Evolutionary conservation across 306 rosid genomes (phyloP).

Genomic region (Sicyos edulis): DNA sequence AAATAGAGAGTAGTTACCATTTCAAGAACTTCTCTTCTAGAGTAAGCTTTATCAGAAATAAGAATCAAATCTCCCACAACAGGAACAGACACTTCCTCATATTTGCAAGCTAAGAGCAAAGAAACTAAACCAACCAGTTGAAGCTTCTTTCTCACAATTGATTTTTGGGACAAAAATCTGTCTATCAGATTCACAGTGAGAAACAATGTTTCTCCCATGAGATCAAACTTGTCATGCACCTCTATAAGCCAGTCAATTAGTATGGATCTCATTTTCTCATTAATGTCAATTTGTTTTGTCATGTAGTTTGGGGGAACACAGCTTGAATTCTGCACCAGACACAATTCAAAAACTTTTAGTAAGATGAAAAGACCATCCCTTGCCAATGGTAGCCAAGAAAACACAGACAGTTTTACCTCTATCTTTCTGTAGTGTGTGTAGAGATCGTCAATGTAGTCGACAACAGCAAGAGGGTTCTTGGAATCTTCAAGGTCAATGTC

Average conservation of each 20-base stretch:
- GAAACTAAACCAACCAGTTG: slow-evolving; percentile 95
- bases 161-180: slow-evolving; percentile 59
- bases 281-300: slow-evolving; percentile 71
- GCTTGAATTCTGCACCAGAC: slow-evolving; percentile 46
- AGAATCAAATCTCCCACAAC: slow-evolving; percentile 77
- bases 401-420: slow-evolving; percentile 47
- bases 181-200: slow-evolving; percentile 75
- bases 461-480: slow-evolving; percentile 66
- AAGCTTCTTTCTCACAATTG: slow-evolving; percentile 79
- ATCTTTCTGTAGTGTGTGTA: slow-evolving; percentile 53
- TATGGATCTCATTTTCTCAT: slow-evolving; percentile 94
- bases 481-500: slow-evolving; percentile 70
- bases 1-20: slow-evolving; percentile 39
- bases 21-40: slow-evolving; percentile 69
- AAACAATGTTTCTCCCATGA: slow-evolving; percentile 83
- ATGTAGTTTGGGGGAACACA: slow-evolving; percentile 63
- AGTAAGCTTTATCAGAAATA: slow-evolving; percentile 85
- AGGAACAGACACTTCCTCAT: slow-evolving; percentile 94
- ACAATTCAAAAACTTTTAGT: slow-evolving; percentile 12
- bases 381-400: not conserved
- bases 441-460: slow-evolving; percentile 73
- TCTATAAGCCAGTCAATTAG: slow-evolving; percentile 96
- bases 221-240: slow-evolving; percentile 96
- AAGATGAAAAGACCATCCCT: not conserved
- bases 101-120: slow-evolving; percentile 96